Conservation (phyloP, 2,329 filamentous ascomycete genomes). For the Ascochyta fabae region DNA sequence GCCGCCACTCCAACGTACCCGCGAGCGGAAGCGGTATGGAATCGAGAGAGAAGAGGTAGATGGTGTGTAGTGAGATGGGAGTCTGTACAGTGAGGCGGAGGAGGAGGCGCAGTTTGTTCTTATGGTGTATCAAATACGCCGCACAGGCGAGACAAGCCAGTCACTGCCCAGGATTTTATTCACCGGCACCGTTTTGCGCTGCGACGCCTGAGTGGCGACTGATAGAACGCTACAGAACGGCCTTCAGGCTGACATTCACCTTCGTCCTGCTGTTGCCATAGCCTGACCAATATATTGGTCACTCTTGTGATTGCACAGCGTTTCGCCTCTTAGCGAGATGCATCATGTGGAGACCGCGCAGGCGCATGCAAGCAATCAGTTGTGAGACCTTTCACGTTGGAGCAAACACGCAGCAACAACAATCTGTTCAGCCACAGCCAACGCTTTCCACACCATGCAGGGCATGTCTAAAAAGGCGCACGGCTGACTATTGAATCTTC, state of each 20-base stretch:
- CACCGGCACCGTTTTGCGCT: constrained; percentile 35
- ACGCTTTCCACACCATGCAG: constrained; percentile 2
- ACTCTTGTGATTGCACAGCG: constrained; percentile 12
- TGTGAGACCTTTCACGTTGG: constrained; percentile 29
- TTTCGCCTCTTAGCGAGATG: constrained; percentile 10
- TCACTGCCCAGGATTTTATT: constrained; percentile 40
- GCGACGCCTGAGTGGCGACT: constrained; percentile 38
- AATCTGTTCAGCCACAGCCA: constrained; percentile 17
- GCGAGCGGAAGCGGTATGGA: constrained; percentile 1
- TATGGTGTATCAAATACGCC: constrained; percentile 30
- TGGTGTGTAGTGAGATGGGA: neutral
- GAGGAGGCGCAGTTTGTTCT: constrained; percentile 29
- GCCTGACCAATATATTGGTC: constrained; percentile 27
- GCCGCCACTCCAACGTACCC: constrained; percentile 16
- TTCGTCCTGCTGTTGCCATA: constrained; percentile 8
- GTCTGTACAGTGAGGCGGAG: constrained; percentile 8
- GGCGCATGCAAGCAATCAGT: constrained; percentile 24
- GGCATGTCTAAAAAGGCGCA: neutral
- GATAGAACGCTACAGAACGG: constrained; percentile 36
- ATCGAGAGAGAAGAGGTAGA: constrained; percentile 10
- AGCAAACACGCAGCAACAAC: constrained; percentile 16
- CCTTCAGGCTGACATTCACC: constrained; percentile 33
- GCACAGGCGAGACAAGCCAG: constrained; percentile 29
- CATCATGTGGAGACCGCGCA: constrained; percentile 15
- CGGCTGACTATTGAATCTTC: neutral